phyloP scores from a whole-genome alignment of 345 rosid species.

The Draba incana region DNA sequence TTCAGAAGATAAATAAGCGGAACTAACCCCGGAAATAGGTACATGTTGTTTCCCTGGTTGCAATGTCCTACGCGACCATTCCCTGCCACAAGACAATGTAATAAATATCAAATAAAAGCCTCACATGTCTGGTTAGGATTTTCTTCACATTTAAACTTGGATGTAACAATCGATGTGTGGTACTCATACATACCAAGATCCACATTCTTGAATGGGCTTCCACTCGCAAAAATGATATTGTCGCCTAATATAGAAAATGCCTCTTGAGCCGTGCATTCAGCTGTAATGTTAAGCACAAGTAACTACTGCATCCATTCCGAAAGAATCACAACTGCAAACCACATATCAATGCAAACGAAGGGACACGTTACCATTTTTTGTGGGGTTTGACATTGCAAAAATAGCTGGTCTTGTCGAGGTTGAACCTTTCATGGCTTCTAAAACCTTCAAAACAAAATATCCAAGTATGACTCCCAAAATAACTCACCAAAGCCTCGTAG shows the following conservation, averaged over 20 bases:
- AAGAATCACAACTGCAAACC: slow-evolving; percentile 6
- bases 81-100: slow-evolving; percentile 50
- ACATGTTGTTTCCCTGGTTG: slow-evolving; percentile 99
- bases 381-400: slow-evolving; percentile 99
- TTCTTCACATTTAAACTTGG: slow-evolving; percentile 8
- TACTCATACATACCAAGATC: slow-evolving; percentile 69
- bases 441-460: slow-evolving; percentile 57
- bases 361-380: slow-evolving; percentile 68
- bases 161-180: slow-evolving; percentile 20
- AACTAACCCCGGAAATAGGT: slow-evolving; percentile 96
- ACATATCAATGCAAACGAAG: slow-evolving; percentile 9
- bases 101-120: slow-evolving; percentile 20
- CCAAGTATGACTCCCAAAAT: slow-evolving; percentile 13
- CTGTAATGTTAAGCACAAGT: slow-evolving; percentile 46
- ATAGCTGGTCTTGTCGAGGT: slow-evolving; percentile 97
- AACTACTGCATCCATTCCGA: slow-evolving; percentile 12
- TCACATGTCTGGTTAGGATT: slow-evolving; percentile 18
- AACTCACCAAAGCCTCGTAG: slow-evolving; percentile 20
- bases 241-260: slow-evolving; percentile 94
- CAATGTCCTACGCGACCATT: slow-evolving; percentile 81
- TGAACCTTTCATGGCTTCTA: slow-evolving; percentile 93
- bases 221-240: slow-evolving; percentile 90
- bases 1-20: slow-evolving; percentile 2
- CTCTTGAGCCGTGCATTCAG: slow-evolving; percentile 95
- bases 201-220: slow-evolving; percentile 91